Evolutionary conservation across 805 yeast genomes (phyloP).

Genomic region (Vanderwaltozyma tropicalis): DNA sequence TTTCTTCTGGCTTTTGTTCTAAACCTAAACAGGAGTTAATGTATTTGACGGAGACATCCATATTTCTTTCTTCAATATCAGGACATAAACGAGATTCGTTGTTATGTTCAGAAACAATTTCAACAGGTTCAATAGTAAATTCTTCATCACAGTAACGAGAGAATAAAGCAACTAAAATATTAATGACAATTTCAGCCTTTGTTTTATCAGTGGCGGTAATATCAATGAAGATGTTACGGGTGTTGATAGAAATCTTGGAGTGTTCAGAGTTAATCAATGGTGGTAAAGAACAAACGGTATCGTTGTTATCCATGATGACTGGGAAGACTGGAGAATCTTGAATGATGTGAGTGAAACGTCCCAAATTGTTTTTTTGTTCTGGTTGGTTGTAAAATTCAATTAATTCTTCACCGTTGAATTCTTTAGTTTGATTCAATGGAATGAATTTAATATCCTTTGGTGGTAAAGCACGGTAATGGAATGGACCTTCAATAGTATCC

Average conservation of each 20-base stretch:
- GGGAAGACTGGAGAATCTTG: conserved; percentile 85
- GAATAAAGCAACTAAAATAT: conserved; percentile 92
- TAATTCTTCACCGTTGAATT: conserved; percentile 64
- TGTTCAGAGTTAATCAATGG: conserved; percentile 92
- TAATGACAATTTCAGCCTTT: conserved; percentile 84
- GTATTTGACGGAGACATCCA: conserved; percentile 69
- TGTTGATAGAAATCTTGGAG: conserved; percentile 76
- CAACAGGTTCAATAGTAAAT: conserved; percentile 83
- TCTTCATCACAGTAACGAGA: conserved; percentile 73
- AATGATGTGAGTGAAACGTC: conserved; percentile 80
- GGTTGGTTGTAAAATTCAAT: conserved; percentile 66
- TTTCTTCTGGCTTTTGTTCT: conserved; percentile 54
- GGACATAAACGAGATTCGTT: conserved; percentile 70
- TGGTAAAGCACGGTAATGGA: conserved; percentile 74
- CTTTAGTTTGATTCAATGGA: conserved; percentile 63
- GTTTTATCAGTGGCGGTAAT: conserved; percentile 93
- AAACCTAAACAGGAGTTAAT: conserved; percentile 92
- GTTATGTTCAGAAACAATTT: conserved; percentile 75
- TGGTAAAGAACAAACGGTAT: conserved; percentile 82
- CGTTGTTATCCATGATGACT: conserved; percentile 67
- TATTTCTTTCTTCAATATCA: conserved; percentile 50
- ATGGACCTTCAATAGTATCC: conserved; percentile 69
- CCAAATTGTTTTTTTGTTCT: conserved; percentile 79
- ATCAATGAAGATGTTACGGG: conserved; percentile 84
- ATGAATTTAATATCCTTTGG: conserved; percentile 68